Conservation (phyloP, 2,329 filamentous ascomycete genomes). For the Fusarium xyrophilum region DNA sequence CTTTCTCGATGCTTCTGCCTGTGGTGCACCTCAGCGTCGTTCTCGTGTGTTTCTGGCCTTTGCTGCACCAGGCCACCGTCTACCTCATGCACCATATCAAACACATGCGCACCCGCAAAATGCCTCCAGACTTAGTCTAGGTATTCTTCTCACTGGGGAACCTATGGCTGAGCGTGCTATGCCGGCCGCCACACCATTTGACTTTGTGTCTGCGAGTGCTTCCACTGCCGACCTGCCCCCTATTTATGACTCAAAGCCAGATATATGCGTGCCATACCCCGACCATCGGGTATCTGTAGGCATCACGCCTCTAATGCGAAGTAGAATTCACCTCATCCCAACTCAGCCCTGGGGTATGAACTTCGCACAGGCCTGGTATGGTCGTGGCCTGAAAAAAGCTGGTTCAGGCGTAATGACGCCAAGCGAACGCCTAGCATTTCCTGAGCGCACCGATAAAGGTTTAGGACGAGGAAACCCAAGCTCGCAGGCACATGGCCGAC, state of each 20-base stretch:
- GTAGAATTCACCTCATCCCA: slow-evolving; percentile 65
- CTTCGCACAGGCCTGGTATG: slow-evolving; percentile 56
- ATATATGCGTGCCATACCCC: slow-evolving; percentile 69
- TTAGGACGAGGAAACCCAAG: slow-evolving; percentile 50
- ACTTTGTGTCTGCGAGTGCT: slow-evolving; percentile 59
- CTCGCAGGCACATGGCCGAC: slow-evolving; percentile 59
- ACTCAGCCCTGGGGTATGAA: slow-evolving; percentile 62
- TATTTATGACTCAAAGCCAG: slow-evolving; percentile 66
- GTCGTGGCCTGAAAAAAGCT: slow-evolving; percentile 34
- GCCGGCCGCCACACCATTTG: slow-evolving; percentile 62
- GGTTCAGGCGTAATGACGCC: slow-evolving; percentile 47
- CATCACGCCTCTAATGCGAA: slow-evolving; percentile 49
- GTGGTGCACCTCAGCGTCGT: slow-evolving; percentile 70
- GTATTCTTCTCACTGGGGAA: slow-evolving; percentile 65
- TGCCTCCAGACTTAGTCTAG: slow-evolving; percentile 52
- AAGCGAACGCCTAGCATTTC: slow-evolving; percentile 52
- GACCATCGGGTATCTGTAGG: slow-evolving; percentile 67
- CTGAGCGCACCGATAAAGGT: slow-evolving; percentile 27
- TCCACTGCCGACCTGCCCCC: slow-evolving; percentile 66
- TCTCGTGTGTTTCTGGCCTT: slow-evolving; percentile 75
- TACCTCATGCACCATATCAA: slow-evolving; percentile 62
- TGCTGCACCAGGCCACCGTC: slow-evolving; percentile 68
- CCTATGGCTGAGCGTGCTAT: slow-evolving; percentile 61
- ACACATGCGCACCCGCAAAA: slow-evolving; percentile 67
- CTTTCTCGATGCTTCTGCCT: slow-evolving; percentile 72